A percentile compares a stretch with the other conserved stretches of the same genome.
Conservation (phyloP, 1,139 yeast species). For the Suhomyces taliae region DNA sequence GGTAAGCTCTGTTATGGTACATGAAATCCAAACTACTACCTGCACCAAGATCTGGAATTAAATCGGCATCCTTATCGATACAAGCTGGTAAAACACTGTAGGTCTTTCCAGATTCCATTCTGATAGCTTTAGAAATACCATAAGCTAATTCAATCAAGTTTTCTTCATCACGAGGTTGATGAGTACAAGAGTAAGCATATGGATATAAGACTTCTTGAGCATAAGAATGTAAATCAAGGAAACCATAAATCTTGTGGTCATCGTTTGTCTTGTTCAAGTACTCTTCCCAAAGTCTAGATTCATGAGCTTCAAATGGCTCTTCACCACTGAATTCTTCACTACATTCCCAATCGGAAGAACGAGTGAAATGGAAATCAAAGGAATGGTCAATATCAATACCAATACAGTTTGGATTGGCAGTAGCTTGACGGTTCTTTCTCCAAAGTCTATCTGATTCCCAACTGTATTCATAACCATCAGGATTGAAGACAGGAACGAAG, state of each 20-base stretch:
- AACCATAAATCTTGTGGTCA: constrained; percentile 68
- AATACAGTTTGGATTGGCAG: constrained; percentile 62
- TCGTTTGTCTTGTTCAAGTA: constrained; percentile 62
- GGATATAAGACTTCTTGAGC: constrained; percentile 83
- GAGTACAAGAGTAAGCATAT: constrained; percentile 74
- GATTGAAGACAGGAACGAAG: constrained; percentile 81
- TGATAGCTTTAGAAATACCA: constrained; percentile 72
- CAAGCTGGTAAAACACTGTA: constrained; percentile 79
- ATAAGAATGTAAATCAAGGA: constrained; percentile 80
- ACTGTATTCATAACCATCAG: constrained; percentile 85
- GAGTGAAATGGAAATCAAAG: constrained; percentile 72
- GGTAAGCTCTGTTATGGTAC: constrained; percentile 77
- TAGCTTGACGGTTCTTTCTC: constrained; percentile 85
- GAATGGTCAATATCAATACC: constrained; percentile 91
- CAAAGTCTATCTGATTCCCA: constrained; percentile 82
- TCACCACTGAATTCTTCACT: constrained; percentile 83
- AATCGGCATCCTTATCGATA: constrained; percentile 68
- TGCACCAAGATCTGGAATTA: constrained; percentile 71
- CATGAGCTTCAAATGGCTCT: constrained; percentile 72
- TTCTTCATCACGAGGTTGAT: constrained; percentile 75
- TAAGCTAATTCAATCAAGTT: constrained; percentile 78
- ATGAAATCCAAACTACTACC: constrained; percentile 83
- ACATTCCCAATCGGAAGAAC: constrained; percentile 68
- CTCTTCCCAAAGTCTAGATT: constrained; percentile 62
- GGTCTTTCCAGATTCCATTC: constrained; percentile 58